Conservation (phyloP, 129 eudicot genomes). For the Centrapalus pauciflorus region DNA sequence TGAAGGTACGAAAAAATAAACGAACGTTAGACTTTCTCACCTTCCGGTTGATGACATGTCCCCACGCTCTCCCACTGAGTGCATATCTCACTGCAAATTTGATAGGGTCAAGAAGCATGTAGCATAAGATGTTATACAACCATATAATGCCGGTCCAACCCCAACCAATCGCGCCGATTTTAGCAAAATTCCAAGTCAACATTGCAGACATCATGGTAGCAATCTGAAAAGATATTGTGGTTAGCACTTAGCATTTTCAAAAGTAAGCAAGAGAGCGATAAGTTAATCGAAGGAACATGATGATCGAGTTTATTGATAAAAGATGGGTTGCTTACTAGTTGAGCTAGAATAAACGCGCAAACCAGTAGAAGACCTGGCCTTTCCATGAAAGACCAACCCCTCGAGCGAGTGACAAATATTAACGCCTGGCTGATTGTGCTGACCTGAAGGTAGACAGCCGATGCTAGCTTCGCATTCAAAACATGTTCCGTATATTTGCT, state of each 20-base stretch:
- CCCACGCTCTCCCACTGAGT: conserved; percentile 66
- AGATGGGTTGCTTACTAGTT: conserved; percentile 25
- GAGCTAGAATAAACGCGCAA: conserved; percentile 43
- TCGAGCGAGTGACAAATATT: conserved; percentile 44
- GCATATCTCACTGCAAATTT: conserved; percentile 45
- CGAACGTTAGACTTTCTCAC: conserved; percentile 17
- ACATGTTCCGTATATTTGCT: not conserved
- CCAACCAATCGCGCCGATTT: conserved; percentile 45
- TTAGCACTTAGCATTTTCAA: not conserved
- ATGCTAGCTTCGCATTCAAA: conserved; percentile 33
- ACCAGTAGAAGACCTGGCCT: conserved; percentile 41
- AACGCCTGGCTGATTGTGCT: conserved; percentile 61
- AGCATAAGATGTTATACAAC: conserved; percentile 41
- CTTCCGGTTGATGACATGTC: conserved; percentile 37
- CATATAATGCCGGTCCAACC: conserved; percentile 53
- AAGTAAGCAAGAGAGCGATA: not conserved
- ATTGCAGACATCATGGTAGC: conserved; percentile 44
- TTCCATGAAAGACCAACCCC: conserved; percentile 50
- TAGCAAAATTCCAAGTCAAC: conserved; percentile 37
- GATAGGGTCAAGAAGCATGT: conserved; percentile 50
- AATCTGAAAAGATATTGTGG: conserved; percentile 35
- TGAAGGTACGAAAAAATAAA: not conserved
- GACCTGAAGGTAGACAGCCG: conserved; percentile 54
- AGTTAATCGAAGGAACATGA: not conserved
- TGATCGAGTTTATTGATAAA: not conserved